Evolutionary conservation across 495 filamentous ascomycete genomes (phyloP), one percentile per base, ranked within the genome.

Genomic region (Sporormia fimetaria): DNA sequence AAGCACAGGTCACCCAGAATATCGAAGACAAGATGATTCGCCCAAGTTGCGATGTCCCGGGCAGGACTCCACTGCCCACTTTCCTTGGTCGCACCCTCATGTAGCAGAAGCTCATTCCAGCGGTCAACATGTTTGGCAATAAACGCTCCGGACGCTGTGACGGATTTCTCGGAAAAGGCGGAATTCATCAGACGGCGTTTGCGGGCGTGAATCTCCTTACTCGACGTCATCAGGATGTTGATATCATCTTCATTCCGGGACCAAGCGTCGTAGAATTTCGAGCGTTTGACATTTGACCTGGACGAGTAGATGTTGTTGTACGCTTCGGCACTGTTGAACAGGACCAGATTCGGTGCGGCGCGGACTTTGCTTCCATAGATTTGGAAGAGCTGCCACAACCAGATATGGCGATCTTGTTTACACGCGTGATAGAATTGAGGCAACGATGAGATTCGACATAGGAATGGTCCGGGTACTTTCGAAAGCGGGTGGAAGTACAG

Each of bases 1-100:
- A 83, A 85, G 42, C 67, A 69, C 3, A 85, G 50, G 22, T 81
- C 74, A 3, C 78, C 79, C 53, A 85, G 71, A 10, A 82, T 70
- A 49, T 86, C 81, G 63, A 81, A 83, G 34, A 70, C 67, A 8
- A 79, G 66, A 56, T 70, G 80, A 54, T 73, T 75, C 34, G 64
- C 67, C 70, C 73, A 80, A 40, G 71, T 62, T 0, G 73, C 60
- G 60, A 80, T 70, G 49, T 81, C 39, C 2, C 21, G 45, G 4
- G 45, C 23, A n/a, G 30, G 14, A 9, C 27, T 44, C 45, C 53
- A 56, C 11, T 15, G 37, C 3, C 25, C 30, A 5, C 37, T 27
- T 2, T 22, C 17, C 11, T 11, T 1, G 2, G 5, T 16, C 10
- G 6, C 30, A 17, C 1, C 6, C 7, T 43, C 16, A 3, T 11